These are phyloP conservation scores for Colletotrichum euphorbiae DNA, from an alignment of 2,329 filamentous ascomycete genomes.

Conservation along the genomic window DNA sequence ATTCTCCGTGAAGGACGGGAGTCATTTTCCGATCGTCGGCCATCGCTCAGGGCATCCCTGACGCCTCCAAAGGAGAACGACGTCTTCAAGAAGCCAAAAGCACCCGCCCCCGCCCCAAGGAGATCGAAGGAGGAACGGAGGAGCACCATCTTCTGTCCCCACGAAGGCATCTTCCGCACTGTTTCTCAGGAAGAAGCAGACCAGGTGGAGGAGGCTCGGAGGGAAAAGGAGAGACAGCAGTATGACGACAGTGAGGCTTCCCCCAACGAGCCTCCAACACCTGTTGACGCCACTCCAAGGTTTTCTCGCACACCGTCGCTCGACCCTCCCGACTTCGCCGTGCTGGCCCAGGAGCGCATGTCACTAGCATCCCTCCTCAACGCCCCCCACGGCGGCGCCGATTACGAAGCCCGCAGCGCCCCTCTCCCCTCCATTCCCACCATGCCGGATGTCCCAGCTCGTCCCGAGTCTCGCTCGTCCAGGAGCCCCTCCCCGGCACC, in stretches of 20 bases:
- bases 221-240: slow-evolving; percentile 42
- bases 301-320: slow-evolving; percentile 72
- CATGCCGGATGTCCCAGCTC: slow-evolving; percentile 49
- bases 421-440: slow-evolving; percentile 55
- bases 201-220: slow-evolving; percentile 54
- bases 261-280: slow-evolving; percentile 48
- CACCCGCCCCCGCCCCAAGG: neutral
- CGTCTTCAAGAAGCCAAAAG: slow-evolving; percentile 39
- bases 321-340: slow-evolving; percentile 70
- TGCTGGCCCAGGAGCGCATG: slow-evolving; percentile 64
- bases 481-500: slow-evolving; percentile 25
- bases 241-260: slow-evolving; percentile 35
- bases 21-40: slow-evolving; percentile 18
- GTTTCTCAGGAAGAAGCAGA: slow-evolving; percentile 66
- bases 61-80: slow-evolving; percentile 43
- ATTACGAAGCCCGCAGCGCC: slow-evolving; percentile 46
- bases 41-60: slow-evolving; percentile 46
- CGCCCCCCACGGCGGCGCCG: slow-evolving; percentile 59
- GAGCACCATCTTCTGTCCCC: slow-evolving; percentile 69
- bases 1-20: slow-evolving; percentile 51
- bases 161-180: slow-evolving; percentile 72
- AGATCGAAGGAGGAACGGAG: slow-evolving; percentile 55
- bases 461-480: slow-evolving; percentile 17
- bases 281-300: slow-evolving; percentile 48
- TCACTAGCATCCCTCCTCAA: slow-evolving; percentile 72